Evolutionary conservation across 805 yeast genomes (phyloP).

Genomic region (Candida sonorensis): DNA sequence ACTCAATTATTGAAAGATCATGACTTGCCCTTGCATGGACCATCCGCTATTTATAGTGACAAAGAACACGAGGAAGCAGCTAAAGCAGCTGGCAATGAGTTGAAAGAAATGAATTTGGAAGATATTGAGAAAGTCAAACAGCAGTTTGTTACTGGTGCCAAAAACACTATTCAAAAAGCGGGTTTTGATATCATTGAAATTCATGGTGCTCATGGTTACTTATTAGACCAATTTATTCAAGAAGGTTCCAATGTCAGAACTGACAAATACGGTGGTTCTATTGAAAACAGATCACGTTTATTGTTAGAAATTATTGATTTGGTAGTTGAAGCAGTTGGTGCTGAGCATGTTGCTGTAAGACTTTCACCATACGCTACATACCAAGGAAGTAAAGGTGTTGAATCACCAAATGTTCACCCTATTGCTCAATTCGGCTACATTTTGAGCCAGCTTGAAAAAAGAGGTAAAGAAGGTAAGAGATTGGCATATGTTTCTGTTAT

Average conservation of each 20-base stretch:
- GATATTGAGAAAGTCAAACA: conserved; percentile 35
- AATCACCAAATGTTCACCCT: conserved; percentile 27
- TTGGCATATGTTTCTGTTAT: conserved; percentile 23
- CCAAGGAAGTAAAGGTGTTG: conserved; percentile 34
- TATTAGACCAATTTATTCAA: conserved; percentile 34
- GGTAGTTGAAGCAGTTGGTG: conserved; percentile 43
- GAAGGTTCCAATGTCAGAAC: conserved; percentile 30
- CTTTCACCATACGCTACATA: conserved; percentile 38
- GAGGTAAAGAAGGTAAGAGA: conserved; percentile 25
- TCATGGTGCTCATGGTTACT: conserved; percentile 35
- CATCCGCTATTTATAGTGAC: conserved; percentile 34
- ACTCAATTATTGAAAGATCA: conserved; percentile 29
- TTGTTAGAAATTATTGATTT: conserved; percentile 44
- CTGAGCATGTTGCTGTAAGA: conserved; percentile 40
- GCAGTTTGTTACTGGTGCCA: conserved; percentile 40
- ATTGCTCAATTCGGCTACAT: conserved; percentile 33
- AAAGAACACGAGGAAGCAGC: conserved; percentile 32
- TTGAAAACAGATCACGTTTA: conserved; percentile 36
- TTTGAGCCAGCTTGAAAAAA: conserved; percentile 31
- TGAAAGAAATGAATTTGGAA: conserved; percentile 35
- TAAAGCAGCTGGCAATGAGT: conserved; percentile 33
- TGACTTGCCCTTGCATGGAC: conserved; percentile 27
- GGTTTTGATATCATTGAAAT: conserved; percentile 37
- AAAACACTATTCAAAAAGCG: conserved; percentile 27
- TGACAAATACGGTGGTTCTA: conserved; percentile 39